Evolutionary conservation across 495 filamentous ascomycete genomes (phyloP), one percentile per base, ranked within the genome.

Genomic region (Penicillium ucsense): DNA sequence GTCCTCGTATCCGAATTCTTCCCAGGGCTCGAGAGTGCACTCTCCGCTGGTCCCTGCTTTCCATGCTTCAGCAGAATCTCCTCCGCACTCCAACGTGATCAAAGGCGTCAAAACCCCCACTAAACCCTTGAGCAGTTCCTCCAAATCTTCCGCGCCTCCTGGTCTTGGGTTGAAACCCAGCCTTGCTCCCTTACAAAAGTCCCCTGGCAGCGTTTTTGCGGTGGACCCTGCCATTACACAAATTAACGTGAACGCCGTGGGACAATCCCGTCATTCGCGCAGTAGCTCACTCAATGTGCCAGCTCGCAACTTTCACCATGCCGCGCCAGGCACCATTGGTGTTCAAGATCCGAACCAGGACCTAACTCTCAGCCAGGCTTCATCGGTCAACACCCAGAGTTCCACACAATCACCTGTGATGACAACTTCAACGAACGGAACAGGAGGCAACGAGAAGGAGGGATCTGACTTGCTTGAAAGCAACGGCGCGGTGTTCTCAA

Each of bases 101-200:
- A 74, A 76, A 48, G 67, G 72, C 28, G 78, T 76, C 8, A 80
- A 76, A 42, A 63, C 77, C 27, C 75, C 79, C 8, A 77, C 79
- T 0, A 74, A 79, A 41, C 65, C 70, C 30, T 67, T 71, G n/a
- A 70, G 74, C 45, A 59, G 73, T 41, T 71, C 73, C 9, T 76
- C 78, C 2, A 83, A 80, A 49, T 55, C 66, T 4, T 76, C 77
- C 0, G 56, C 71, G 2, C 60, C 75, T 0, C 63, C 74, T 1
- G 79, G 72, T 10, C 63, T 57, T 9, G 59, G 50, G 3, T 36
- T 59, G 10, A 75, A 71, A 51, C 52, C 65, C 31, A 65, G 56
- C 35, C 53, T 59, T 39, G 51, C 54, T n/a, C 66, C 77, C 9
- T 60, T 80, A 8, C 73, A 72, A 34, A 76, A 75, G 53, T 63